Conservation (phyloP, 1,284 basidiomycete genomes). For the Meira nashicola region DNA sequence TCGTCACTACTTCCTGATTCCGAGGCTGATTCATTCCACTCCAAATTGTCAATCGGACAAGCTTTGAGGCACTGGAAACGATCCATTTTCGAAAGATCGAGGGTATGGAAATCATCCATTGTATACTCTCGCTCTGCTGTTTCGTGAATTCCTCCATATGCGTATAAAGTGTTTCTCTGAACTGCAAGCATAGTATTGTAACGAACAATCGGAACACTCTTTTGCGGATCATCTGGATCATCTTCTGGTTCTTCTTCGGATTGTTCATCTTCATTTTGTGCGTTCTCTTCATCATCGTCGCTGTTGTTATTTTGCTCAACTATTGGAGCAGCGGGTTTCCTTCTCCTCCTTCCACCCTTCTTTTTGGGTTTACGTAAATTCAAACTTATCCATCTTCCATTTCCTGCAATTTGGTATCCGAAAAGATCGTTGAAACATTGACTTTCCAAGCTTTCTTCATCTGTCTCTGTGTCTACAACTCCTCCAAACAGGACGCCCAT, state of each 20-base stretch:
- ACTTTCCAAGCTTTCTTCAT: conserved; percentile 74
- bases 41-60: conserved; percentile 48
- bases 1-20: conserved; percentile 23
- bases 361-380: conserved; percentile 61
- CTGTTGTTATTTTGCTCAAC: conserved; percentile 40
- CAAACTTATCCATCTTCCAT: conserved; percentile 75
- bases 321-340: conserved; percentile 54
- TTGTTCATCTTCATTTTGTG: conserved; percentile 17
- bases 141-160: conserved; percentile 51
- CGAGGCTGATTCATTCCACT: conserved; percentile 48
- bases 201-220: conserved; percentile 68
- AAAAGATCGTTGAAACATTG: conserved; percentile 47
- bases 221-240: conserved; percentile 68
- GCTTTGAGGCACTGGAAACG: conserved; percentile 45
- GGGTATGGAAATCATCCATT: conserved; percentile 51
- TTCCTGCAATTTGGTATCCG: conserved; percentile 72
- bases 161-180: conserved; percentile 65
- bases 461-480: conserved; percentile 80
- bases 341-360: conserved; percentile 58
- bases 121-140: conserved; percentile 49
- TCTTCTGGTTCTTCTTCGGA: conserved; percentile 26
- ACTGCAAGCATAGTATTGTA: conserved; percentile 90
- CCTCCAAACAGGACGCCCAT: conserved; percentile 84
- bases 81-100: conserved; percentile 49
- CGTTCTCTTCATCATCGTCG: conserved; percentile 10